Evolutionary conservation across 2,329 filamentous ascomycete genomes (phyloP).

Genomic region (Mycogone perniciosa): DNA sequence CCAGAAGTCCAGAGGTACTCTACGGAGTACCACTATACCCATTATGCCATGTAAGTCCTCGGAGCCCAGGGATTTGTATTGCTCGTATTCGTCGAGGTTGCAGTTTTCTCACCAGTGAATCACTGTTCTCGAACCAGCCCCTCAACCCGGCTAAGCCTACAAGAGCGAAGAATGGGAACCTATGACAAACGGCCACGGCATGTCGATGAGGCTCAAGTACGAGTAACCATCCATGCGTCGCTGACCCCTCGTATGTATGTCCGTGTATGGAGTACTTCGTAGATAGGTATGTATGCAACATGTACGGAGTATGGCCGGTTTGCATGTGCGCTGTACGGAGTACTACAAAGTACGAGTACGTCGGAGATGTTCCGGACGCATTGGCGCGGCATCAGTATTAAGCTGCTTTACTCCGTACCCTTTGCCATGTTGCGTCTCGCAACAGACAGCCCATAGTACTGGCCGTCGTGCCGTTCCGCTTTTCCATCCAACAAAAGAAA

Average conservation of each 20-base stretch:
- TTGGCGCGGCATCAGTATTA: background rate
- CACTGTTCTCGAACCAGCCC: conserved; percentile 11
- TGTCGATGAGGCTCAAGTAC: conserved; percentile 6
- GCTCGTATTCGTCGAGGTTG: too few species aligned
- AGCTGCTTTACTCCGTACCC: background rate
- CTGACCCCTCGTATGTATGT: too few species aligned
- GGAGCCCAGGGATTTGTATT: too few species aligned
- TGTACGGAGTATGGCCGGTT: too few species aligned
- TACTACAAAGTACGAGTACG: background rate
- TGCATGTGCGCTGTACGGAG: too few species aligned
- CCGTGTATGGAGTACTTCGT: too few species aligned
- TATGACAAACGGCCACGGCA: too few species aligned
- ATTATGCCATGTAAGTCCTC: too few species aligned
- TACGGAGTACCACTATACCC: too few species aligned
- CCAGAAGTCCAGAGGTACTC: too few species aligned
- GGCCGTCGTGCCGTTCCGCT: background rate
- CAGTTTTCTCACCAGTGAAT: background rate
- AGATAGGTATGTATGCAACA: too few species aligned
- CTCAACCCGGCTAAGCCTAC: conserved; percentile 14
- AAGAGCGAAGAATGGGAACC: too few species aligned
- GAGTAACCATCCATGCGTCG: background rate
- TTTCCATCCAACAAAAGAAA: background rate
- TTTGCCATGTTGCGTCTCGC: background rate
- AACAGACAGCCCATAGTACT: background rate
- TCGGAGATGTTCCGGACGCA: background rate